Conservation (phyloP, 2,329 filamentous ascomycete species). For the Waltergamsia citrina region DNA sequence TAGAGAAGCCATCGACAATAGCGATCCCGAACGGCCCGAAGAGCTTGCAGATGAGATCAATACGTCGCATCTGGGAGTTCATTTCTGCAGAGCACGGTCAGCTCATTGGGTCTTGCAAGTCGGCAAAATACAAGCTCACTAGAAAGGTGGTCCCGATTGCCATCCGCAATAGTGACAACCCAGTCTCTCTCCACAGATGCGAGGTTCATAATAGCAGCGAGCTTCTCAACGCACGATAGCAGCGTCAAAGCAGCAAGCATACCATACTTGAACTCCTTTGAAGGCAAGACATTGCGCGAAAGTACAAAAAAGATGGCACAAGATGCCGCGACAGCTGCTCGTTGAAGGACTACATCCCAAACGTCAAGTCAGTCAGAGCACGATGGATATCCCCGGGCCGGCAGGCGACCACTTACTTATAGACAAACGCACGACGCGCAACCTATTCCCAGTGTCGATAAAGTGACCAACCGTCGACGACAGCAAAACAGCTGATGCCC, state of each 20-base stretch:
- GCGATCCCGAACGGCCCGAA: constrained; percentile 46
- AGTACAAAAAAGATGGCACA: constrained; percentile 35
- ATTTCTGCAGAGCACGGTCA: constrained; percentile 22
- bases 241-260: constrained; percentile 29
- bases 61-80: constrained; percentile 53
- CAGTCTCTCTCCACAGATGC: constrained; percentile 66
- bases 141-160: constrained; percentile 2
- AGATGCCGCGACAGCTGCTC: constrained; percentile 33
- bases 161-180: constrained; percentile 34
- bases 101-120: not conserved
- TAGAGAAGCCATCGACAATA: constrained; percentile 38
- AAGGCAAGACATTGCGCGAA: constrained; percentile 2
- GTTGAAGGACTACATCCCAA: constrained; percentile 19
- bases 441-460: constrained; percentile 46
- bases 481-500: constrained; percentile 46
- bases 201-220: constrained; percentile 53
- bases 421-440: constrained; percentile 39
- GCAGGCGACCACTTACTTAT: constrained; percentile 20
- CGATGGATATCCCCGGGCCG: too few species aligned
- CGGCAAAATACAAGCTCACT: constrained; percentile 1
- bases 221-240: constrained; percentile 60
- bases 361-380: not conserved
- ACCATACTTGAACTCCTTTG: constrained; percentile 3
- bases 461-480: constrained; percentile 47
- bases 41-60: constrained; percentile 51